Percentiles rank a stretch among this genome's conserved stretches.
phyloP scores from a whole-genome alignment of 371 early-diverging fungal genomes.

The Mucor velutinosus region DNA sequence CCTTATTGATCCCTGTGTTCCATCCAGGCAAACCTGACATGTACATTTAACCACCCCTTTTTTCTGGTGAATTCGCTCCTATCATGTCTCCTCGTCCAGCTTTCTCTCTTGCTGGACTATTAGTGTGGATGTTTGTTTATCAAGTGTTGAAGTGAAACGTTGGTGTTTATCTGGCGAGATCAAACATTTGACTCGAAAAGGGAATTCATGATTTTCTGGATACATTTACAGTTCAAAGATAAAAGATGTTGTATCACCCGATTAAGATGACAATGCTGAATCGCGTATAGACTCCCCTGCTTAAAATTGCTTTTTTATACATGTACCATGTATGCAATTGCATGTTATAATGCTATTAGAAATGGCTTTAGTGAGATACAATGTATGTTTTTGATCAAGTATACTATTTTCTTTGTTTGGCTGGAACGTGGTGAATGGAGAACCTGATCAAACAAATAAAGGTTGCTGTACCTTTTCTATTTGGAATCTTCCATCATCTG shows the following conservation, averaged over 20 bases:
- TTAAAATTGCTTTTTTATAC: neutral
- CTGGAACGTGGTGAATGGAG: neutral
- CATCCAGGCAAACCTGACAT: neutral
- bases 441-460: neutral
- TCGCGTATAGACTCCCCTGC: neutral
- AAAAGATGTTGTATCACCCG: neutral
- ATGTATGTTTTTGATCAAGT: neutral
- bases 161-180: neutral
- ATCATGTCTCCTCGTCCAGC: neutral
- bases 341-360: neutral
- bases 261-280: neutral
- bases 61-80: neutral
- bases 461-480: neutral
- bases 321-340: neutral
- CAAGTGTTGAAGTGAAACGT: neutral
- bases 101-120: too few relatives aligned
- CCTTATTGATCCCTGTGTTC: neutral
- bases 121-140: neutral
- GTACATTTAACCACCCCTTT: neutral
- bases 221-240: neutral
- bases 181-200: neutral
- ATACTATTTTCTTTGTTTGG: neutral
- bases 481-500: neutral
- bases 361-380: too few relatives aligned
- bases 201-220: neutral